Evolutionary conservation across 1,284 basidiomycete species (phyloP), one percentile per base, ranked within the genome.

Genomic region (Ceratobasidium sp.): DNA sequence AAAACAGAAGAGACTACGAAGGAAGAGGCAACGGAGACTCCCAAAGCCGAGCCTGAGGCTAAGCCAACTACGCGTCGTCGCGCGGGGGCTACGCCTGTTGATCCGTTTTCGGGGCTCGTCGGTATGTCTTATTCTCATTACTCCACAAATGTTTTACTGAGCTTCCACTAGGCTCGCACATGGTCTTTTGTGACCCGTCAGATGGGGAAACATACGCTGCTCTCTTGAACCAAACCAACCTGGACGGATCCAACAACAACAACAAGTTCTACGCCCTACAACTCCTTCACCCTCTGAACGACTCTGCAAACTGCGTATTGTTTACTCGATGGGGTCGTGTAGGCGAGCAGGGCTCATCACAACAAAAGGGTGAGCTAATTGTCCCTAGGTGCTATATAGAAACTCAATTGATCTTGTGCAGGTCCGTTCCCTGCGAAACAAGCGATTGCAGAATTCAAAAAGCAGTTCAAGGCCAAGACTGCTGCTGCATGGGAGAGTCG

Each of bases 161-260:
- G 23, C 32, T 7, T 54, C 16, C 1, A 38, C 35, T 62, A 88
- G 87, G 79, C 69, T 85, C 87, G 0, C 88, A 89, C 77, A 82
- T 88, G 78, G 89, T 90, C 11, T 87, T 86, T 28, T 38, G 46
- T 74, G 78, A 80, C 35, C 83, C 84, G 57, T 78, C 75, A 1
- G 83, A 85, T 52, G 83, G 81, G 16, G 76, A 79, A 35, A 83
- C 88, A 14, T 90, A 86, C 85, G 89, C 90, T 78, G 88, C 87
- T n/a, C 89, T 87, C 83, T 83, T 91, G 72, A 90, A 90, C 79
- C 89, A 90, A 79, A 90, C 89, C 0, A 84, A 90, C 76, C 83
- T 89, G 23, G 83, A 52, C 72, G 35, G 72, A n/a, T 54, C 52
- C n/a, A 64, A 64, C 61, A 73, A 70, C 50, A 66, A 71, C 21